These are phyloP conservation scores for Coemansia sp. DNA, from an alignment of 192 early-diverging fungal species.

Conservation along the genomic window DNA sequence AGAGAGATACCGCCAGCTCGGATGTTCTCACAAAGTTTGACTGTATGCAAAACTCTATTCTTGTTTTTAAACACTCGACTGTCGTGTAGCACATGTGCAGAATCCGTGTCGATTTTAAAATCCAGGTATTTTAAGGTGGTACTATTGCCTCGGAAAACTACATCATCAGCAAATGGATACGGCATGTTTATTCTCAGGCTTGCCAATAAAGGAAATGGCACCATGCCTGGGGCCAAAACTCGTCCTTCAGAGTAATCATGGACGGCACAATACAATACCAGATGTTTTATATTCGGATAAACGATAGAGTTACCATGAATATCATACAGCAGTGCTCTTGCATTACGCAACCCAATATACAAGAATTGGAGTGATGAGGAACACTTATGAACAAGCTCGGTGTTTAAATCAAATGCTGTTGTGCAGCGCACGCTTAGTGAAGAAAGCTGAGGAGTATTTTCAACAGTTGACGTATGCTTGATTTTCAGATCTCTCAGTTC, in stretches of 20 bases:
- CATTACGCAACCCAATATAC: background rate
- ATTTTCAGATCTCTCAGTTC: background rate
- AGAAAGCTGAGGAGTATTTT: background rate
- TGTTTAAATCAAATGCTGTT: background rate
- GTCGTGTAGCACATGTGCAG: background rate
- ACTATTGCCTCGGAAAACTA: constrained; percentile 7
- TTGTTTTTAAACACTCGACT: background rate
- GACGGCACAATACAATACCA: background rate
- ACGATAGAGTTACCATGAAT: background rate
- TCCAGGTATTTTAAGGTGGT: background rate
- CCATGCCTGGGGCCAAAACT: background rate
- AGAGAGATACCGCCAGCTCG: background rate
- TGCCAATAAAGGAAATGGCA: background rate
- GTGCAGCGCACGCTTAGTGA: background rate
- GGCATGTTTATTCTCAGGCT: background rate
- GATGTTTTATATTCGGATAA: background rate
- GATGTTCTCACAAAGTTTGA: background rate
- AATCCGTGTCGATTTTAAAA: background rate
- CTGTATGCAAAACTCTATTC: background rate
- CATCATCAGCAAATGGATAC: constrained; percentile 9
- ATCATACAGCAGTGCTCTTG: background rate
- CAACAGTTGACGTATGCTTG: background rate
- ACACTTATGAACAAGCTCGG: background rate
- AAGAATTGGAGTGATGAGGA: background rate
- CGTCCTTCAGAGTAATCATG: too few species aligned